These are phyloP conservation scores for Dactylella cylindrospora DNA, from an alignment of 2,329 filamentous ascomycete genomes.

Conservation along the genomic window DNA sequence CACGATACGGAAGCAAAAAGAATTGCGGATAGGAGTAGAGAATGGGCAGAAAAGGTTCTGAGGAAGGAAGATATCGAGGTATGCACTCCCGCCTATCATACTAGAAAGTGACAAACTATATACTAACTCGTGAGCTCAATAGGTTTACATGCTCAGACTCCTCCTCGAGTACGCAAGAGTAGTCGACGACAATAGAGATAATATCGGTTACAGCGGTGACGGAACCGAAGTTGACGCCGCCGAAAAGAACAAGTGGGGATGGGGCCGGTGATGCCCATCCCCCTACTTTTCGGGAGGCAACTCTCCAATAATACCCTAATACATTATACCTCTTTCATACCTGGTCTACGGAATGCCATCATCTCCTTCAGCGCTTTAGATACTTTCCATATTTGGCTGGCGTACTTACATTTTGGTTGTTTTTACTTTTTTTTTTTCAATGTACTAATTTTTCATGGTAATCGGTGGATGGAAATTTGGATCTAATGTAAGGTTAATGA, in stretches of 20 bases:
- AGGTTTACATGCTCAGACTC: slow-evolving; percentile 67
- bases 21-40: slow-evolving; percentile 67
- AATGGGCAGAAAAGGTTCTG: slow-evolving; percentile 69
- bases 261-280: neutral
- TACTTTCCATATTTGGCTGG: no score
- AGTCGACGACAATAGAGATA: slow-evolving; percentile 53
- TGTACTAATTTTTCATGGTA: no score
- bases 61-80: slow-evolving; percentile 58
- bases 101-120: neutral
- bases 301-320: neutral
- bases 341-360: no score
- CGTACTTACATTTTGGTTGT: no score
- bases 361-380: no score
- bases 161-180: slow-evolving; percentile 63
- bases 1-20: slow-evolving; percentile 63
- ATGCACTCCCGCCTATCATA: neutral
- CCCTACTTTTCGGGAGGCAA: no score
- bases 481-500: no score
- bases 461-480: no score
- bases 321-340: neutral
- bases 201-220: slow-evolving; percentile 50
- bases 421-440: no score
- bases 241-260: neutral
- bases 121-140: slow-evolving; percentile 61
- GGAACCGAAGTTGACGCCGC: slow-evolving; percentile 40